phyloP scores from a whole-genome alignment of 495 filamentous ascomycete species.

The Daldinia loculata region DNA sequence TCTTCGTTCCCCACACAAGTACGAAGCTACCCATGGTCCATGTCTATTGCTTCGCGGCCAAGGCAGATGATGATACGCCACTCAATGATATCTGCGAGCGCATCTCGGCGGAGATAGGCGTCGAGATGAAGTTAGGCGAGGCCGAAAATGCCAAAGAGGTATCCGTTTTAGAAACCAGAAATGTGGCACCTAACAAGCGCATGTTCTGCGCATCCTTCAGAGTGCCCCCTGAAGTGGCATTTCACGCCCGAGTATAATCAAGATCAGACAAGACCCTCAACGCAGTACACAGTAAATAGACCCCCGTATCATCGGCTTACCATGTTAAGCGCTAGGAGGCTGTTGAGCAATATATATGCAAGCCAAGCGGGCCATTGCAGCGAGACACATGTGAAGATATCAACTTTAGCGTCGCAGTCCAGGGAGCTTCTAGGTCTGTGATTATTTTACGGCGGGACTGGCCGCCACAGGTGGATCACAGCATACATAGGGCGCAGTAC shows the following conservation, averaged over 20 bases:
- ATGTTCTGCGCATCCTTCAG: slow-evolving; percentile 97
- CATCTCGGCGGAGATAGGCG: slow-evolving; percentile 67
- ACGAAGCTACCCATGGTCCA: slow-evolving; percentile 81
- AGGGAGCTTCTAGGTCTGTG: slow-evolving; percentile 27
- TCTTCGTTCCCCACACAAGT: slow-evolving; percentile 68
- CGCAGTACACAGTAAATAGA: slow-evolving; percentile 17
- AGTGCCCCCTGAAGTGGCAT: slow-evolving; percentile 82
- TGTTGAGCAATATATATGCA: slow-evolving; percentile 23
- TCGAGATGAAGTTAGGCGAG: slow-evolving; percentile 67
- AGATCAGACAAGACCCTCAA: slow-evolving; percentile 16
- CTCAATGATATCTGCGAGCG: slow-evolving; percentile 71
- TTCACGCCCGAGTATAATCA: slow-evolving; percentile 54
- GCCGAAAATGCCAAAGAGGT: slow-evolving; percentile 65
- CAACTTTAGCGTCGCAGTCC: slow-evolving; percentile 19
- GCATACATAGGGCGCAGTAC: slow-evolving; percentile 10
- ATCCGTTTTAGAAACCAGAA: slow-evolving; percentile 77
- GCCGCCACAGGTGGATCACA: slow-evolving; percentile 14
- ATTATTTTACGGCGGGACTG: slow-evolving; percentile 30
- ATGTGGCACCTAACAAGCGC: slow-evolving; percentile 90
- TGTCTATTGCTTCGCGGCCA: slow-evolving; percentile 86
- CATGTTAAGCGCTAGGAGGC: slow-evolving; percentile 17
- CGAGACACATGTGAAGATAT: slow-evolving; percentile 37
- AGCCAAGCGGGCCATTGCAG: slow-evolving; percentile 17
- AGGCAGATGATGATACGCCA: slow-evolving; percentile 71
- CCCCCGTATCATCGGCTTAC: slow-evolving; percentile 22